Base-by-base conservation (phyloP, 257 asterid genomes). In the Jasminum sambac region DNA sequence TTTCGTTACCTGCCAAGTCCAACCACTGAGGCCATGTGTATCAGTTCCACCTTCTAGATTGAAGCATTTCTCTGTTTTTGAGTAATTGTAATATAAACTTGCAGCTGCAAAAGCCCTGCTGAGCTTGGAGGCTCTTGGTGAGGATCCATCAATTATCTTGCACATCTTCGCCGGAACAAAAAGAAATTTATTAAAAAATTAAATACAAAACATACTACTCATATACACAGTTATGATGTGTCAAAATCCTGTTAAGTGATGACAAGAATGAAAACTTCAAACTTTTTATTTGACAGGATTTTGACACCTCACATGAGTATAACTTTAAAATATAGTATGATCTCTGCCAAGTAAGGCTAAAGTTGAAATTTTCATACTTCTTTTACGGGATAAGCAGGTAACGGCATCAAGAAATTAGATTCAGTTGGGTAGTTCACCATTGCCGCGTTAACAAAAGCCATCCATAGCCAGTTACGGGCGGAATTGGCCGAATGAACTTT, bases 1-100 rank as follows among this genome's bases (percentile, higher is more conserved):
- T 26, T 3, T 71, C 41, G n/a, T n/a, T 68, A 89, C 96, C 96
- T 90, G 96, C 95, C 95, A 88, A 70, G 82, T 65, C 96, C 96
- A 90, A 50, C 92, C 92, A 68, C 46, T 73, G 46, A 86, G 89
- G 26, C 89, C 95, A 78, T 88, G 96, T 57, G 74, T 80, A 76
- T 90, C 91, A 39, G 71, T 60, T 63, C 6, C 78, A 57, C 67
- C 68, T 77, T 90, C 96, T 23, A 90, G 66, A 43, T 76, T 34
- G 83, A 90, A 90, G 76, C 95, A 90, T 73, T 86, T 84, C 76
- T 88, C 88, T 12, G 81, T 55, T 62, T 76, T 62, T 5, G 96
- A 83, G 78, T 87, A 81, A 68, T 88, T 90, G 87, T 90, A 90
- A 76, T 88, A 90, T 63, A 90, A 76, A 73, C 91, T 84, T 77